Conservation (phyloP, 805 yeast genomes). For the Ogataea wickerhamii region DNA sequence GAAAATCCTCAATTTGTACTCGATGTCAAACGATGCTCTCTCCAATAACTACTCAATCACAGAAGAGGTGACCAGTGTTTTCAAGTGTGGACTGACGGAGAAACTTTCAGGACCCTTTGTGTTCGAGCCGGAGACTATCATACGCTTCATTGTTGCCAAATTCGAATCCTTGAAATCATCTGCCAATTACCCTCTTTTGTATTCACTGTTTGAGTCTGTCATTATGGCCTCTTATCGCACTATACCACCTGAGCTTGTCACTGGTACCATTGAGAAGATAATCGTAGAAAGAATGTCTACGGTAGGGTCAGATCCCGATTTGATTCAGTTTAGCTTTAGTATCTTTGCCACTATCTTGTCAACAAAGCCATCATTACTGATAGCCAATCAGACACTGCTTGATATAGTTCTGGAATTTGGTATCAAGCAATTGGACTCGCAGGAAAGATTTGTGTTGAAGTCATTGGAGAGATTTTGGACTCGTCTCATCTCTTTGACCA, state of each 20-base stretch:
- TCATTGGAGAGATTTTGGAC: conserved; percentile 57
- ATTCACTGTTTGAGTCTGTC: conserved; percentile 43
- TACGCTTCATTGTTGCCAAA: conserved; percentile 39
- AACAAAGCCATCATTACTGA: conserved; percentile 44
- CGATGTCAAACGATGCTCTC: conserved; percentile 37
- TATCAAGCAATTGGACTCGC: conserved; percentile 38
- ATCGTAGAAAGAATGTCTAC: conserved; percentile 35
- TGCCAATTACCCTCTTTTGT: conserved; percentile 41
- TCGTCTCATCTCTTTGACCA: conserved; percentile 39
- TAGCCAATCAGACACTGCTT: conserved; percentile 27
- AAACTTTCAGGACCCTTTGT: conserved; percentile 63
- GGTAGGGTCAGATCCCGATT: conserved; percentile 54
- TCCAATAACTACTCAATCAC: conserved; percentile 47
- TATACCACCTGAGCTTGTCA: conserved; percentile 33
- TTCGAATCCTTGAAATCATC: conserved; percentile 24
- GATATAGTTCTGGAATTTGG: conserved; percentile 32
- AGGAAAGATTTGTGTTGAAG: conserved; percentile 55
- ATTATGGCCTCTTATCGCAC: conserved; percentile 36
- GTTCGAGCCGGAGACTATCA: conserved; percentile 39
- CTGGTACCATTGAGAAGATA: conserved; percentile 35
- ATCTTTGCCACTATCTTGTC: conserved; percentile 49
- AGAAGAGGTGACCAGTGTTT: conserved; percentile 60
- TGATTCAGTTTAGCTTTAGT: conserved; percentile 48
- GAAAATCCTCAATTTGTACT: conserved; percentile 38
- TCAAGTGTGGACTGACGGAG: conserved; percentile 65